A percentile compares a stretch with the other conserved stretches of the same genome.
Conservation (phyloP, 257 asterid genomes). For the Ehretia macrophylla region DNA sequence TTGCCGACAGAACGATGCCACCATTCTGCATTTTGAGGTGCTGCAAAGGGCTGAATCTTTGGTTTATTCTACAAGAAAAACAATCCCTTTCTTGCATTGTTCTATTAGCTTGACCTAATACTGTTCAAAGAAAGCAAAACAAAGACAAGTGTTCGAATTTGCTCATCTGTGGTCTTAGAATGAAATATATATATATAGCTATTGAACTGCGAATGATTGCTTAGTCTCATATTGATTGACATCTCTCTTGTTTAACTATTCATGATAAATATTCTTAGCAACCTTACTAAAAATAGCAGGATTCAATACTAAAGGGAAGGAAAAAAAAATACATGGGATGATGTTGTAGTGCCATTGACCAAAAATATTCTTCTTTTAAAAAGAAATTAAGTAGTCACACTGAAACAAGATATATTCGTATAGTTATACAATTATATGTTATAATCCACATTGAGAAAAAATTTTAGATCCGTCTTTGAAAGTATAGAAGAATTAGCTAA, state of each 20-base stretch:
- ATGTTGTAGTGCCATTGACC: too few relatives aligned
- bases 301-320: too few relatives aligned
- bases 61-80: conserved; percentile 26
- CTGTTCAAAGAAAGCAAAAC: conserved; percentile 28
- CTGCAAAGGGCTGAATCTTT: conserved; percentile 43
- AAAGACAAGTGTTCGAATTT: neutral
- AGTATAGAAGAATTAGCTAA: neutral
- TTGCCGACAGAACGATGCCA: conserved; percentile 41
- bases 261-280: too few relatives aligned
- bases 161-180: neutral
- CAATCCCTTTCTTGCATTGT: conserved; percentile 40
- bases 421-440: too few relatives aligned
- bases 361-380: too few relatives aligned
- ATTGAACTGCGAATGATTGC: too few relatives aligned
- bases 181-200: neutral
- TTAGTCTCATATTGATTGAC: neutral
- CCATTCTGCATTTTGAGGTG: conserved; percentile 54
- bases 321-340: too few relatives aligned
- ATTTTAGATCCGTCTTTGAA: too few relatives aligned
- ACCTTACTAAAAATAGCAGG: neutral
- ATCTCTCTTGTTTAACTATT: too few relatives aligned
- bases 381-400: too few relatives aligned
- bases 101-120: conserved; percentile 55
- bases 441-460: too few relatives aligned
- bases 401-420: too few relatives aligned